Evolutionary conservation across 495 filamentous ascomycete species (phyloP).

Genomic region (Xylaria telfairii): DNA sequence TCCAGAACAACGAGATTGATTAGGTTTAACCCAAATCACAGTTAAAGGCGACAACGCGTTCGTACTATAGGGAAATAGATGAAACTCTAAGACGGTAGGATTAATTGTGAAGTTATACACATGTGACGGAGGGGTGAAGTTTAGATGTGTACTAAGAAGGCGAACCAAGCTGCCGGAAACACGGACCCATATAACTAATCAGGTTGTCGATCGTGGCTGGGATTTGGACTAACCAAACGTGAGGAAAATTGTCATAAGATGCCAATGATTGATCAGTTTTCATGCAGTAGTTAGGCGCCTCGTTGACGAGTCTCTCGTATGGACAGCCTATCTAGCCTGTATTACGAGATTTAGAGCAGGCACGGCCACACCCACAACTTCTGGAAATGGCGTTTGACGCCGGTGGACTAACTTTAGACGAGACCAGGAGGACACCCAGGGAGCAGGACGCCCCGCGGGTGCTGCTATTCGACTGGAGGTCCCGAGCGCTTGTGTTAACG

Average conservation of each 20-base stretch:
- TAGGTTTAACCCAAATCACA: neutral
- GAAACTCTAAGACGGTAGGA: neutral
- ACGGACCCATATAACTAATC: slow-evolving; percentile 13
- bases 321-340: neutral
- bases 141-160: neutral
- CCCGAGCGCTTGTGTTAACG: neutral
- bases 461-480: neutral
- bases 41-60: neutral
- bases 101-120: slow-evolving; percentile 8
- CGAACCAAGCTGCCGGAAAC: slow-evolving; percentile 14
- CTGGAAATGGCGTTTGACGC: neutral
- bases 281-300: slow-evolving; percentile 12
- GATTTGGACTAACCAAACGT: neutral
- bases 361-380: neutral
- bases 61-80: neutral
- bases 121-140: neutral
- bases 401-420: slow-evolving; percentile 6
- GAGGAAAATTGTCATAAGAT: neutral
- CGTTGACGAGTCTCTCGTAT: neutral
- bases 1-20: neutral
- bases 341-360: neutral
- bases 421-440: neutral
- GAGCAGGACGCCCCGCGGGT: neutral
- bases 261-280: neutral
- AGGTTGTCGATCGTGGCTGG: slow-evolving; percentile 6